Evolutionary conservation across 2,329 filamentous ascomycete species (phyloP), one percentile per base, ranked within the genome.

Genomic region (Diplodia seriata): DNA sequence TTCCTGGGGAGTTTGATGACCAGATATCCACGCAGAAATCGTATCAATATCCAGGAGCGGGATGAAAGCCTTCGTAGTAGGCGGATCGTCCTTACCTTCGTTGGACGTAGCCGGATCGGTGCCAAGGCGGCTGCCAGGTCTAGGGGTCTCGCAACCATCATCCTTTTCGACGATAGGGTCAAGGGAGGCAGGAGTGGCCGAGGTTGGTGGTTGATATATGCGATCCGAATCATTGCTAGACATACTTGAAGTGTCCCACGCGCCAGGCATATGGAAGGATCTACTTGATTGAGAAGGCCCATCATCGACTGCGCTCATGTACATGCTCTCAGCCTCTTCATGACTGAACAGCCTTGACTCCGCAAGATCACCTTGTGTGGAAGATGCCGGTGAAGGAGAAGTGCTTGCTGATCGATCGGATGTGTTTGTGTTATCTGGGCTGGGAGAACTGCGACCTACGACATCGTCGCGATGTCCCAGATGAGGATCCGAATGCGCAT

Each of bases 321-420:
- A 96, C 89, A 96, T 91, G 76, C 92, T 95, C 74, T 92, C 89
- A 0, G 91, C 91, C 70, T 94, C 91, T 70, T 93, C 90, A 68
- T 93, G 91, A 43, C 87, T 92, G 74, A 91, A 94, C 1, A 93
- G 74, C 50, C 87, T 89, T 5, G 92, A 94, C 70, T 80, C 72
- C 14, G 78, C 68, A 31, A 80, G 68, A 64, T 76, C 75, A 64
- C 65, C 20, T 18, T 53, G 51, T 7, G 68, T 66, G 26, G 56
- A 56, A 18, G 64, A n/a, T 33, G 68, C 51, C 55, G 68, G 51
- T 36, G 54, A 66, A 15, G 29, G 40, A 4, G 68, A 55, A 20
- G 57, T 69, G 9, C 65, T 68, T 18, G 33, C 20, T 31, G 67
- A 54, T 20, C 50, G 66, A 38, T 65, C 62, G 38, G 62, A 55